Base-by-base conservation (phyloP, 2,329 filamentous ascomycete genomes). In the Fusarium torreyae region DNA sequence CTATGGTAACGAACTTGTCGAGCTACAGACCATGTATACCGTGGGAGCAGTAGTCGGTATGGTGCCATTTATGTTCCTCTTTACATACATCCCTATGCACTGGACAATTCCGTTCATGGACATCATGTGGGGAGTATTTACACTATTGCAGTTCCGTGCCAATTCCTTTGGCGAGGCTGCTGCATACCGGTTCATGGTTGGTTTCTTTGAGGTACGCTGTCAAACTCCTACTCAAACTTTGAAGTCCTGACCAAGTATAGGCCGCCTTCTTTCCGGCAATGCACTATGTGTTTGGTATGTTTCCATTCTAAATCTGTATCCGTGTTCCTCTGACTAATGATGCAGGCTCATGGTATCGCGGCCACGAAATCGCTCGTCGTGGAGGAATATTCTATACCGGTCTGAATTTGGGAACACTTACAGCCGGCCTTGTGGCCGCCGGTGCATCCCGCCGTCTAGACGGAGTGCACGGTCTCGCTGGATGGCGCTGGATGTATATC, bases 401-500 rank as follows among this genome's bases (percentile, higher is more conserved):
- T 0, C 77, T 85, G 1, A 83, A 83, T 0, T 75, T 87, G 3
- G 85, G 85, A 1, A 85, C 83, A 0, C 73, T 87, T 9, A 87
- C 85, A 1, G 83, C 85, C 2, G 85, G 84, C 2, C 75, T 87
- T 20, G 83, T 87, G 53, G 81, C 82, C 69, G 78, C 81, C 4
- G 82, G 79, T 0, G 78, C 82, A 3, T 80, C 79, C 1, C 65
- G 76, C 0, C 72, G 78, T 2, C 76, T 84, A 1, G 77, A 84
- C 22, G 83, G 81, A 2, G 76, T 84, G 6, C 75, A 81, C 26
- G 84, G 84, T 0, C 77, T 85, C 0, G 79, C 79, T 1, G 84
- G 83, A 0, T 86, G 84, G 83, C 76, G 84, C 33, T 88, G 86
- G 86, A 85, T 88, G 78, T 88, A 87, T 71, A 84, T 87, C 51